Base-by-base conservation (phyloP, 2,329 filamentous ascomycete genomes). In the Colletotrichum graminicola region DNA sequence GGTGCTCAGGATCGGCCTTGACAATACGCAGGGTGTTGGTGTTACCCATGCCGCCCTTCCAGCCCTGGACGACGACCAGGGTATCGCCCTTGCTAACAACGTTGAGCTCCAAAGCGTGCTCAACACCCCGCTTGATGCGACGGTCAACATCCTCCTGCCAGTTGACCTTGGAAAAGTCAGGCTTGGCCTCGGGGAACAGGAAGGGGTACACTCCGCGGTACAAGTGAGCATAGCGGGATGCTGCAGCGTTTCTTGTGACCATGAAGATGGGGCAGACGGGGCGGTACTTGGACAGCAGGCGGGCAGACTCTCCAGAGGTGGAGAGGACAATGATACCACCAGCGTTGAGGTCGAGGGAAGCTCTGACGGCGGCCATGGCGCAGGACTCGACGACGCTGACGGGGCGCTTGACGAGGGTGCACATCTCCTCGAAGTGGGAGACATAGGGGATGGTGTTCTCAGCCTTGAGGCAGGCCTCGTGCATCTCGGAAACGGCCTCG, bases 121-220 rank as follows among this genome's bases (percentile, higher is more conserved):
- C 86, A 82, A 99, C 94, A 82, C 94, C 96, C 95, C 95, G 99
- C 89, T 95, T 97, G 84, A 99, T 94, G 80, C 96, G 94, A 82
- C 92, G 91, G 85, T 99, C 96, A 77, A 99, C 96, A 84, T 99
- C 95, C 87, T 98, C 94, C 87, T 99, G 96, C 96, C 96, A 99
- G 85, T 97, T 95, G 79, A 92, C 90, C 83, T 92, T 90, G 82
- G 88, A 89, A 85, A 98, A 99, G 86, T 99, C 94, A 77, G 96
- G 96, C 91, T 98, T 98, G 78, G 86, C 84, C 87, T 97, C 93
- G 65, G 92, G 90, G 89, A 98, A 98, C 79, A 93, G 88, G 92
- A 99, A 99, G 71, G 96, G 96, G 82, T 98, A 99, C 74, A 99
- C 95, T 78, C 96, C 96, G 80, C 96, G 95, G 87, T 98, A 98